These are phyloP conservation scores for Phlebiopsis flavidoalba DNA, from an alignment of 768 basidiomycete species.

Conservation along the genomic window DNA sequence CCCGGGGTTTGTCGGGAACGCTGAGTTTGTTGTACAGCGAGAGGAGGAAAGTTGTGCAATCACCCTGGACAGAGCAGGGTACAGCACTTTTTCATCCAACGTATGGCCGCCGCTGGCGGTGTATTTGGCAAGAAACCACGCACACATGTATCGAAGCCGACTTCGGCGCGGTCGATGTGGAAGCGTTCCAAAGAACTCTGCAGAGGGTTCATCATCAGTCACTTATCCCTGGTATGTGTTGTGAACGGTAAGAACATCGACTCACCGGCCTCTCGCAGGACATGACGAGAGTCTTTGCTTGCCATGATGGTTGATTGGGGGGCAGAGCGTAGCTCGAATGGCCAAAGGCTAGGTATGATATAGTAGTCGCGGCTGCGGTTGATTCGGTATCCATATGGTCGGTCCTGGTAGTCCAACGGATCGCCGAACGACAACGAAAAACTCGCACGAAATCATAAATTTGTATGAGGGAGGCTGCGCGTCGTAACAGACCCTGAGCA, in stretches of 20 bases:
- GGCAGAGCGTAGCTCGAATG: too few species aligned
- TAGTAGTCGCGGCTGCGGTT: neutral
- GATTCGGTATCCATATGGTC: neutral
- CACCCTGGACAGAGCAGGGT: neutral
- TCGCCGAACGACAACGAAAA: too few species aligned
- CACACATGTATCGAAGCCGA: neutral
- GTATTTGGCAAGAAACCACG: neutral
- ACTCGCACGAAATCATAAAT: neutral
- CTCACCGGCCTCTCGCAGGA: neutral
- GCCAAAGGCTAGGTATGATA: neutral
- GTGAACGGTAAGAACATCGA: too few species aligned
- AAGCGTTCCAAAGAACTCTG: neutral
- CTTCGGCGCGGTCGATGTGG: neutral
- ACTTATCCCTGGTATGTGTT: too few species aligned
- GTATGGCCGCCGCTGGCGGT: too few species aligned
- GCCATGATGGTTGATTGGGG: neutral
- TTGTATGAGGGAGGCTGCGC: neutral
- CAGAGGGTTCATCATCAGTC: too few species aligned
- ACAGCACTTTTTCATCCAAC: neutral
- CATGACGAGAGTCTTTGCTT: neutral
- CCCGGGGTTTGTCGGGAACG: neutral
- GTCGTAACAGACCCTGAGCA: neutral
- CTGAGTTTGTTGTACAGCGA: neutral
- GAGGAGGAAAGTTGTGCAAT: neutral
- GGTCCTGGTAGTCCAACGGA: neutral